Base-by-base conservation (phyloP, 345 rosid genomes). In the Pistacia integerrima region DNA sequence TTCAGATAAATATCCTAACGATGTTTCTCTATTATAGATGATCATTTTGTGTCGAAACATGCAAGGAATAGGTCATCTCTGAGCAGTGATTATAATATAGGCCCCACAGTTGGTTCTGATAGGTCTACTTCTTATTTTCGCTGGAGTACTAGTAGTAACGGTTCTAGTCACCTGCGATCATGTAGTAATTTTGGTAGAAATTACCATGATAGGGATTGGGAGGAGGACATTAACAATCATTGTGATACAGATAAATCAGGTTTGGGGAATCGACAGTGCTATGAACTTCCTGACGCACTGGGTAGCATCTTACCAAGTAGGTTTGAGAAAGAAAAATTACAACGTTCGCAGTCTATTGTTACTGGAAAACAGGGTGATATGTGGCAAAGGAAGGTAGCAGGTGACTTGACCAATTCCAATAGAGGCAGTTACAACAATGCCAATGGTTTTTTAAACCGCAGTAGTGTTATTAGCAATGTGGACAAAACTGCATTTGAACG, bases 321-420 rank as follows among this genome's bases (percentile, higher is more conserved):
- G 83, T 75, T 36, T 67, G 88, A 75, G 66, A 90, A 91, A 73
- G 92, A 90, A 13, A 76, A 68, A 8, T 77, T 90, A 71, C 86
- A 83, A 28, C 91, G 79, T 52, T 85, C 94, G 5, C 78, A 78
- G 72, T 90, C 97, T 56, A 30, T 30, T 1, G 82, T 85, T 88
- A 71, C 82, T 22, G 80, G 87, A 77, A 90, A 83, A 75, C 84
- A 72, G 18, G 82, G 79, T 52, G 90, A 85, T 54, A 74, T 82
- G 11, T 76, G 80, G 78, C 72, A 86, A 16, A 90, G 80, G 74
- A 81, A 81, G 75, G 76, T 72, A 67, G 72, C 80, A 58, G 58
- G 73, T 36, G 89, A 90, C 35, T 71, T 72, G 17, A 85, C 67
- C 73, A 77, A 85, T 78, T 85, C 81, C 70, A 77, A 74, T 57